Evolutionary conservation across 306 rosid genomes (phyloP).

Genomic region (Gleditsia sinensis): DNA sequence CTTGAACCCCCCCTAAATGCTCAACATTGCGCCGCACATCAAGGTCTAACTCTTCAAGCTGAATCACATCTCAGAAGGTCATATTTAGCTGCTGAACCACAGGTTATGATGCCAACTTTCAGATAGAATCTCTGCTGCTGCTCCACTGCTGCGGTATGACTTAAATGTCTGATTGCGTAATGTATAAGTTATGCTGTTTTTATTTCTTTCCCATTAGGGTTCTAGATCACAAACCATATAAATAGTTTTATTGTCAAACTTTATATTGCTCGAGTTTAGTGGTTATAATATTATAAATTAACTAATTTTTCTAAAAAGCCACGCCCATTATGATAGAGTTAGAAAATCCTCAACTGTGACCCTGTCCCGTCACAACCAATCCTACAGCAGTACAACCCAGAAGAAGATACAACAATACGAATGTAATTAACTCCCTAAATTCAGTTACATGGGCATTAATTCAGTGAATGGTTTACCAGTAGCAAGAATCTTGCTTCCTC

Average conservation of each 20-base stretch:
- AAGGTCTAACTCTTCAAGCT: conserved; percentile 40
- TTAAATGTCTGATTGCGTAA: conserved; percentile 34
- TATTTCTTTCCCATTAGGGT: neutral
- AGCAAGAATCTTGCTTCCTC: neutral
- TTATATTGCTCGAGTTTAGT: conserved; percentile 1
- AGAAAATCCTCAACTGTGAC: conserved; percentile 19
- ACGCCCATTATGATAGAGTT: neutral
- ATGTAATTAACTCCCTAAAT: neutral
- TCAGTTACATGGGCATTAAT: conserved; percentile 1
- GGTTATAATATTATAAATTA: neutral
- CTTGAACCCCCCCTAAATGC: conserved; percentile 72
- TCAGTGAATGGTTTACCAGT: conserved; percentile 13
- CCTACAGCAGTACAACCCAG: conserved; percentile 1
- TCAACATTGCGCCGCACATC: conserved; percentile 58
- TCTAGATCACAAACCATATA: conserved; percentile 14
- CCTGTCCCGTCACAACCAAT: conserved; percentile 1
- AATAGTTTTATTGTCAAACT: neutral
- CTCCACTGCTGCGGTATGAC: conserved; percentile 39
- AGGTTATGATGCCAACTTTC: conserved; percentile 27
- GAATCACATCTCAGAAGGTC: conserved; percentile 39
- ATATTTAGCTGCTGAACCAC: conserved; percentile 27
- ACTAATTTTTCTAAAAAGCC: conserved; percentile 18
- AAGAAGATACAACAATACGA: conserved; percentile 7
- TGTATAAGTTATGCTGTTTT: conserved; percentile 25
- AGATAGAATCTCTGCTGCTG: conserved; percentile 32